These are phyloP conservation scores for Pyrenophora graminea DNA, from an alignment of 2,329 filamentous ascomycete species.

Conservation along the genomic window DNA sequence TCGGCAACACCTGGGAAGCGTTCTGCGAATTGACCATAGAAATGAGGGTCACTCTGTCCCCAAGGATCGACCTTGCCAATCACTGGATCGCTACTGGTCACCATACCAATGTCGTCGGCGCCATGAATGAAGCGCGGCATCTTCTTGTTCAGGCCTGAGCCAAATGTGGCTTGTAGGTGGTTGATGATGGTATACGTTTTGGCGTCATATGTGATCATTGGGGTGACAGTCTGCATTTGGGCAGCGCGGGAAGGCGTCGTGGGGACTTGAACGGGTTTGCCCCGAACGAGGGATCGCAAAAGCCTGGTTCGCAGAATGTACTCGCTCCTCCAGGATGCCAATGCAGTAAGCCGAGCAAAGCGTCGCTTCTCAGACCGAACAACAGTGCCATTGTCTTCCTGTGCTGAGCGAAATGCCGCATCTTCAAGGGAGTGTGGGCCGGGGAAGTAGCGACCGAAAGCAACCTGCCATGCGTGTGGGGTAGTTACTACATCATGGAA, in stretches of 20 bases:
- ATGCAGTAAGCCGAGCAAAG: conserved; percentile 78
- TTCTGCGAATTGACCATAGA: conserved; percentile 78
- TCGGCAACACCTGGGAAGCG: conserved; percentile 72
- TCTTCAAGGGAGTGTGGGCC: conserved; percentile 65
- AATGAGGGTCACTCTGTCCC: conserved; percentile 76
- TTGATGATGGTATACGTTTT: conserved; percentile 79
- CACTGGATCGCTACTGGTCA: conserved; percentile 80
- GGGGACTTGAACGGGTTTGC: conserved; percentile 69
- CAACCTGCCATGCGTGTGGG: conserved; percentile 90
- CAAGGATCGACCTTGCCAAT: conserved; percentile 77
- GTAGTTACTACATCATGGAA: conserved; percentile 88
- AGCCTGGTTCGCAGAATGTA: conserved; percentile 88
- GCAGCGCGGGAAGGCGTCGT: conserved; percentile 58
- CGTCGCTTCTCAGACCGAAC: conserved; percentile 74
- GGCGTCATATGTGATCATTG: conserved; percentile 83
- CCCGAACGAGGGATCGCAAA: conserved; percentile 77
- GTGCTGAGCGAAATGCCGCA: conserved; percentile 51
- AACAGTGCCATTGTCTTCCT: conserved; percentile 39
- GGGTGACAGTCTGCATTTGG: conserved; percentile 68
- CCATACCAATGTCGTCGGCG: conserved; percentile 74
- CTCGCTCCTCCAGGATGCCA: conserved; percentile 95
- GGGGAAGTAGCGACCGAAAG: conserved; percentile 88
- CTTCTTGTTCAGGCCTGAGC: conserved; percentile 68
- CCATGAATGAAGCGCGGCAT: conserved; percentile 82
- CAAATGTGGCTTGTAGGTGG: conserved; percentile 78